Conservation (phyloP, 495 filamentous ascomycete species). For the Penicillium tannophilum region DNA sequence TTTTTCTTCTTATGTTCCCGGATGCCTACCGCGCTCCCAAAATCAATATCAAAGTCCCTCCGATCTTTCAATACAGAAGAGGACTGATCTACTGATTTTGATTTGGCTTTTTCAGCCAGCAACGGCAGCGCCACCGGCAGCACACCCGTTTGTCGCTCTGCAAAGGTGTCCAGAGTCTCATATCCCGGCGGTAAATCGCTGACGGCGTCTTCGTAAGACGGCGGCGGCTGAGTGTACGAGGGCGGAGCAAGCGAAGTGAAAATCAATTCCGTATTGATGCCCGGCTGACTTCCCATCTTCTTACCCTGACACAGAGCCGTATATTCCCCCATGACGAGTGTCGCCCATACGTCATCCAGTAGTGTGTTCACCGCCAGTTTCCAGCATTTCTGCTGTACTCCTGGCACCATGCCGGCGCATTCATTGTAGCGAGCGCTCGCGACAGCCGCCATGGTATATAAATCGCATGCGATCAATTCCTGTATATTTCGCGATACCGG, state of each 20-base stretch:
- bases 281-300: slow-evolving; percentile 9
- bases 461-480: slow-evolving; percentile 19
- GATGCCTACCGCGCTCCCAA: slow-evolving; percentile 52
- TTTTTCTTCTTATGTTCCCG: slow-evolving; percentile 53
- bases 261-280: slow-evolving; percentile 16
- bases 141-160: slow-evolving; percentile 22
- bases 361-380: slow-evolving; percentile 13
- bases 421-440: slow-evolving; percentile 5
- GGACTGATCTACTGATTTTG: slow-evolving; percentile 31
- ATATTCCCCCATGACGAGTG: slow-evolving; percentile 3
- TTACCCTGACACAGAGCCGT: not conserved
- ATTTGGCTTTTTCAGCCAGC: slow-evolving; percentile 28
- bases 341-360: slow-evolving; percentile 20
- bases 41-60: slow-evolving; percentile 46
- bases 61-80: slow-evolving; percentile 39
- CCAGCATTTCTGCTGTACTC: slow-evolving; percentile 6
- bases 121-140: slow-evolving; percentile 18
- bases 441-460: slow-evolving; percentile 18
- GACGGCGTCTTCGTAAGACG: slow-evolving; percentile 47
- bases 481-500: slow-evolving; percentile 3
- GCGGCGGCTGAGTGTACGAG: slow-evolving; percentile 37
- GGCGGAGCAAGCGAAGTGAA: slow-evolving; percentile 18
- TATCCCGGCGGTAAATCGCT: slow-evolving; percentile 49
- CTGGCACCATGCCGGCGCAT: slow-evolving; percentile 2
- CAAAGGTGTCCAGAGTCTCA: slow-evolving; percentile 31